These are phyloP conservation scores for Oryza glumipatula DNA, from an alignment of 176 grass and related monocot species.

Conservation along the genomic window DNA sequence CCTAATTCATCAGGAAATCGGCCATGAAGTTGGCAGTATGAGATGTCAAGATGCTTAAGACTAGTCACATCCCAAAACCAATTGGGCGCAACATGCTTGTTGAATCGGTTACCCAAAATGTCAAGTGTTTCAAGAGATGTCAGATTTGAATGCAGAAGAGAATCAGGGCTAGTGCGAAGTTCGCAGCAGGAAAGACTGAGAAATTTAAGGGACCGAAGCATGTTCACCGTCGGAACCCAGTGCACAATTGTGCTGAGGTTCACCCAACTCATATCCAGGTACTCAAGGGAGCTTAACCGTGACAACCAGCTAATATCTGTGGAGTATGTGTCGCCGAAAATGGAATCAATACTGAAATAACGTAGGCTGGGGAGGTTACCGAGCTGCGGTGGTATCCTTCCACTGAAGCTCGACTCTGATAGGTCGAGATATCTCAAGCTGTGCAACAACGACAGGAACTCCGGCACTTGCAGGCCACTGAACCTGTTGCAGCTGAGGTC, in stretches of 20 bases:
- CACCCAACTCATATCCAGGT: too few relatives aligned
- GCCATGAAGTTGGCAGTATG: fast-evolving
- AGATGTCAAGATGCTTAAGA: neutral
- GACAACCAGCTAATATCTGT: too few relatives aligned
- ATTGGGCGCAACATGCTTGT: neutral
- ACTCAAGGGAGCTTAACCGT: too few relatives aligned
- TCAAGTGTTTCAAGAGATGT: neutral
- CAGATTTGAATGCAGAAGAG: slow-evolving; percentile 1
- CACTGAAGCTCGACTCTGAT: fast-evolving
- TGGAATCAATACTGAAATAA: too few relatives aligned
- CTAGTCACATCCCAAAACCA: slow-evolving; percentile 27
- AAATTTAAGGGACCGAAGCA: slow-evolving; percentile 1
- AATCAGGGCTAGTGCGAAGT: neutral
- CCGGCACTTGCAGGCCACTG: neutral
- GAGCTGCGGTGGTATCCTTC: slow-evolving; percentile 8
- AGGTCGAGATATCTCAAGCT: too few relatives aligned
- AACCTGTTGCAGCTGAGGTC: too few relatives aligned
- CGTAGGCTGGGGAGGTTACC: slow-evolving; percentile 42
- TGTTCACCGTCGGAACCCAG: neutral
- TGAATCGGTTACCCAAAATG: fast-evolving
- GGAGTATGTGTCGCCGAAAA: fast-evolving
- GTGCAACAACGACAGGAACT: too few relatives aligned
- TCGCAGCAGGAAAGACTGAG: fast-evolving
- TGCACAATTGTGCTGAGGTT: too few relatives aligned
- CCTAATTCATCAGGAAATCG: neutral